These are phyloP conservation scores for Chalara sp. DNA, from an alignment of 2,329 filamentous ascomycete species.

Conservation along the genomic window DNA sequence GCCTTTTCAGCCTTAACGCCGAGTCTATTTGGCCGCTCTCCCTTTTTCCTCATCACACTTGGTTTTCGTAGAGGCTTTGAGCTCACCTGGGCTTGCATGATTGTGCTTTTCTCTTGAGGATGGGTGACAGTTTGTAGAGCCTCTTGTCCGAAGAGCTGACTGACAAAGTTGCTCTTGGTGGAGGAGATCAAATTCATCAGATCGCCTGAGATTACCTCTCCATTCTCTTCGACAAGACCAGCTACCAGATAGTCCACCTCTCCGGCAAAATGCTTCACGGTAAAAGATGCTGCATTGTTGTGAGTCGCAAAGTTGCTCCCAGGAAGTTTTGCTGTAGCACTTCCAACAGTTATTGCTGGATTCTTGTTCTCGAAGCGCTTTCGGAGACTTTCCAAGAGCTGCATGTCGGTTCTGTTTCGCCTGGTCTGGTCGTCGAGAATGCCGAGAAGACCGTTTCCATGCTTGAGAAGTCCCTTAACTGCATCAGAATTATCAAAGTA, in stretches of 20 bases:
- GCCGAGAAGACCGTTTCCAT: slow-evolving; percentile 85
- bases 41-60: slow-evolving; percentile 82
- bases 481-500: slow-evolving; percentile 98
- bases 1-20: slow-evolving; percentile 29
- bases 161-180: slow-evolving; percentile 82
- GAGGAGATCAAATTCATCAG: slow-evolving; percentile 88
- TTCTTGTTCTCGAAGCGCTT: slow-evolving; percentile 96
- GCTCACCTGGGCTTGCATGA: slow-evolving; percentile 93
- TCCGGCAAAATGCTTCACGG: slow-evolving; percentile 90
- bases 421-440: slow-evolving; percentile 95
- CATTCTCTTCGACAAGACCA: slow-evolving; percentile 88
- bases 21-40: slow-evolving; percentile 22
- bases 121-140: slow-evolving; percentile 89
- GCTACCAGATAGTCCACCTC: slow-evolving; percentile 91
- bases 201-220: slow-evolving; percentile 91
- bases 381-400: slow-evolving; percentile 82
- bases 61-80: slow-evolving; percentile 91
- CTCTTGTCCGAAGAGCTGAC: slow-evolving; percentile 91
- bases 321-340: slow-evolving; percentile 67
- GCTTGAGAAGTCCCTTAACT: slow-evolving; percentile 83
- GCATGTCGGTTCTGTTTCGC: slow-evolving; percentile 79
- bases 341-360: slow-evolving; percentile 74
- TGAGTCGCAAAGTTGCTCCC: slow-evolving; percentile 87
- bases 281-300: slow-evolving; percentile 75
- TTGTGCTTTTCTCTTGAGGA: slow-evolving; percentile 80